These are phyloP conservation scores for Ceratonia siliqua DNA, from an alignment of 306 rosid species.

Conservation along the genomic window DNA sequence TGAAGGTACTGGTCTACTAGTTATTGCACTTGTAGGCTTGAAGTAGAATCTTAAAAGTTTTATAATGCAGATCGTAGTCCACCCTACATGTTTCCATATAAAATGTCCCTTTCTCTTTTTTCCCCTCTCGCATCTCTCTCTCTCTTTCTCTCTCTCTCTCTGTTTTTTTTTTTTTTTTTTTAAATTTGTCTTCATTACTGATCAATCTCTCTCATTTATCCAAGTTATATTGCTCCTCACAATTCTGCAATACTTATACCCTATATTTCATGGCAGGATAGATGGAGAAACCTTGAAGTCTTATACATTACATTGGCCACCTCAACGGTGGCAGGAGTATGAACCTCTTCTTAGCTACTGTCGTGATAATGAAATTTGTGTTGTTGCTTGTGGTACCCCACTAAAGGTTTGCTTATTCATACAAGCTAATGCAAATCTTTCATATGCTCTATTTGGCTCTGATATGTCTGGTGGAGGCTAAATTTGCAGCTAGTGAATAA, in stretches of 20 bases:
- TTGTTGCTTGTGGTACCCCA: slow-evolving; percentile 87
- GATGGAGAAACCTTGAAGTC: slow-evolving; percentile 81
- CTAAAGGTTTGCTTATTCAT: slow-evolving; percentile 53
- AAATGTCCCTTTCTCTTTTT: background rate
- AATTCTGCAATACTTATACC: slow-evolving; percentile 29
- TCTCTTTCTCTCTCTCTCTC: background rate
- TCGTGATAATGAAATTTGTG: slow-evolving; percentile 68
- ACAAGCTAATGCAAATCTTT: background rate
- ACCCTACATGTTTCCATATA: background rate
- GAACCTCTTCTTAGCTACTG: slow-evolving; percentile 88
- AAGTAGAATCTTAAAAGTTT: background rate
- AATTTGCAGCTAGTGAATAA: background rate
- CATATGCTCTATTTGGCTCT: background rate
- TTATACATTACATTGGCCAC: slow-evolving; percentile 69
- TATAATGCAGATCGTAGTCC: background rate
- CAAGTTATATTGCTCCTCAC: background rate
- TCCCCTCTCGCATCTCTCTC: background rate
- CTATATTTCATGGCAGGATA: slow-evolving; percentile 59
- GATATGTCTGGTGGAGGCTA: slow-evolving; percentile 8
- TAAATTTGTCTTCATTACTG: background rate
- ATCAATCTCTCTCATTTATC: background rate
- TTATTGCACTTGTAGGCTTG: slow-evolving; percentile 8
- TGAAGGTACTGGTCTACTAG: background rate
- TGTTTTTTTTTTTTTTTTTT: background rate
- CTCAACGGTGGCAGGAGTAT: slow-evolving; percentile 86